phyloP scores from a whole-genome alignment of 495 filamentous ascomycete genomes.

The Copromyces sp. region DNA sequence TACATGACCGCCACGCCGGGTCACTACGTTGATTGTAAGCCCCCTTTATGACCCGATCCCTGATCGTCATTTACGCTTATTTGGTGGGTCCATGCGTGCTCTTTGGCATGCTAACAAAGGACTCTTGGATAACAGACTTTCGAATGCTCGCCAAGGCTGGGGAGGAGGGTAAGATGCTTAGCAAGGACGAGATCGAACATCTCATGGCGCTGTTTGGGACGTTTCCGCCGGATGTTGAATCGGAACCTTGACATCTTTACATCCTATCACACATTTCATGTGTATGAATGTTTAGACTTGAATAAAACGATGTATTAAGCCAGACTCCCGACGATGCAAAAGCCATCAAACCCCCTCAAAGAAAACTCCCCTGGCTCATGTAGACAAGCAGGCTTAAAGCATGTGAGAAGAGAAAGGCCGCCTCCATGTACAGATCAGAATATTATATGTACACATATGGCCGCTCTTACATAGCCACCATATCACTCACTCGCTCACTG shows the following conservation, averaged over 20 bases:
- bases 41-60: no score
- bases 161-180: slow-evolving; percentile 11
- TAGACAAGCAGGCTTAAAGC: background rate
- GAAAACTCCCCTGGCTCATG: background rate
- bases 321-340: background rate
- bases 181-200: slow-evolving; percentile 12
- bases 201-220: slow-evolving; percentile 29
- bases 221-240: slow-evolving; percentile 23
- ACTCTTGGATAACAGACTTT: slow-evolving; percentile 11
- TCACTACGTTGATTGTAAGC: background rate
- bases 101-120: background rate
- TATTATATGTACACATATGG: background rate
- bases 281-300: background rate
- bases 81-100: background rate
- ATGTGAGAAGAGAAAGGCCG: background rate
- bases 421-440: background rate
- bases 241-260: slow-evolving; percentile 13
- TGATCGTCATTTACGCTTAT: background rate
- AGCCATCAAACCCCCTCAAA: background rate
- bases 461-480: background rate
- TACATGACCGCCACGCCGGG: slow-evolving; percentile 46
- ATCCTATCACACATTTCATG: no score
- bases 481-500: background rate
- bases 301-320: background rate
- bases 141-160: slow-evolving; percentile 23